Base-by-base conservation (phyloP, 257 asterid species). In the Nicotiana sylvestris region DNA sequence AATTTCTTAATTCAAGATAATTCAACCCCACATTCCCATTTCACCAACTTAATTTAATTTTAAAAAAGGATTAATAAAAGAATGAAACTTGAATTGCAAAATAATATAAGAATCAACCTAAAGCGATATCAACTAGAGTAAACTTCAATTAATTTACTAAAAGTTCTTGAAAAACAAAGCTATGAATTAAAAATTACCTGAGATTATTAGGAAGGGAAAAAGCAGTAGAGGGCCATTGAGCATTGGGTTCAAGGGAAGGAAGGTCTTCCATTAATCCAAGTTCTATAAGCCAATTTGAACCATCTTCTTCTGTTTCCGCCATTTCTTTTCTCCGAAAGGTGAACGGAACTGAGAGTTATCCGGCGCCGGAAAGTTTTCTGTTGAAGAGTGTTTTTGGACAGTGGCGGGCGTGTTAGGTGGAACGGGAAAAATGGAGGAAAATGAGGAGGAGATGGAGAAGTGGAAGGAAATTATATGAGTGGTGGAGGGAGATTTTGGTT, bases 251-350 rank as follows among this genome's bases (percentile, higher is more conserved):
- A 62, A 89, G 84, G 35, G 87, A 16, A 33, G 90, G 87, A 43
- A 87, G 84, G 61, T 87, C 90, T 9, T 87, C 94, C 39, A 90
- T 86, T 43, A 89, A 81, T 64, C 87, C 80, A 37, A 86, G 88
- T 78, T 89, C 92, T 60, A 91, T 69, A 6, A 83, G 86, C 94
- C 94, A 91, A 66, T 83, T 85, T 30, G 88, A 65, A n/a, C 65
- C 78, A 27, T 83, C 85, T 53, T 62, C 89, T 49, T 76, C 86
- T 77, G 89, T 84, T 68, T 83, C 89, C 43, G 74, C 88, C 94
- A 91, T 91, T 67, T 4, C 46, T 49, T 66, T 69, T 57, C 84
- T 68, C 84, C 82, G 86, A 61, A n/a, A 35, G 5, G 21, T 30
- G 55, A 33, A 18, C 58, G 58, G 58, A 46, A 3, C 21, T 11